Evolutionary conservation across 2,329 filamentous ascomycete species (phyloP).

Genomic region (Helicocarpus griseus): DNA sequence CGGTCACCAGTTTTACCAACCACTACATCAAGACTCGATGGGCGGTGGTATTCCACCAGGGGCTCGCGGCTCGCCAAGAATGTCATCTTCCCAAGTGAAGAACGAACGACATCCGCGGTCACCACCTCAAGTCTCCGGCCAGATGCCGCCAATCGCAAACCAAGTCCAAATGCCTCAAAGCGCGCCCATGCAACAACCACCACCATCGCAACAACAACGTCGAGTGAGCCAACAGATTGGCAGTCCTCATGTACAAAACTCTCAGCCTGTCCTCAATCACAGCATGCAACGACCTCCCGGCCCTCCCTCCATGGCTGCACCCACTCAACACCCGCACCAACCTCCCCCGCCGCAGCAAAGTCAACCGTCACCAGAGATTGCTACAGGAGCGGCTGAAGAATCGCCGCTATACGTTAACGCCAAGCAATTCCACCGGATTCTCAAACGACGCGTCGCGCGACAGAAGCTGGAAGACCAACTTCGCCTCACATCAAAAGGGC

Average conservation of each 20-base stretch:
- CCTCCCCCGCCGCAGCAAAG: conserved; percentile 55
- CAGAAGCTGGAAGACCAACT: conserved; percentile 91
- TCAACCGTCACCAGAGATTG: conserved; percentile 70
- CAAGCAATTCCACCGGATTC: conserved; percentile 94
- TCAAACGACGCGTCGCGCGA: conserved; percentile 85
- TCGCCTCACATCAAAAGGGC: conserved; percentile 83
- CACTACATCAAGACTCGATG: conserved; percentile 62
- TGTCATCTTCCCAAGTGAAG: conserved; percentile 60
- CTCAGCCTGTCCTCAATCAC: conserved; percentile 69
- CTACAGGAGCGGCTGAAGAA: conserved; percentile 62
- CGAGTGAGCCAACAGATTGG: conserved; percentile 66
- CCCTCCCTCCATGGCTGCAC: conserved; percentile 40
- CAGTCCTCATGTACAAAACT: conserved; percentile 63
- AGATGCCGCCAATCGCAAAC: conserved; percentile 40
- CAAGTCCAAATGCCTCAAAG: conserved; percentile 22
- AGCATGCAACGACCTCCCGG: conserved; percentile 42
- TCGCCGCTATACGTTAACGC: conserved; percentile 96
- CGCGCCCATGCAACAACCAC: conserved; percentile 29
- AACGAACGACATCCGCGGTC: conserved; percentile 68
- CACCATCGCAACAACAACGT: conserved; percentile 37
- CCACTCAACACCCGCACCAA: conserved; percentile 35
- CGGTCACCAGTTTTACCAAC: conserved; percentile 57
- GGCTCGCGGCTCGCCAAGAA: conserved; percentile 61
- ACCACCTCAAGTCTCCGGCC: conserved; percentile 57
- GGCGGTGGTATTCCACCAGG: conserved; percentile 48